phyloP scores from a whole-genome alignment of 139 green algal genomes.

The Monoraphidium neglectum region DNA sequence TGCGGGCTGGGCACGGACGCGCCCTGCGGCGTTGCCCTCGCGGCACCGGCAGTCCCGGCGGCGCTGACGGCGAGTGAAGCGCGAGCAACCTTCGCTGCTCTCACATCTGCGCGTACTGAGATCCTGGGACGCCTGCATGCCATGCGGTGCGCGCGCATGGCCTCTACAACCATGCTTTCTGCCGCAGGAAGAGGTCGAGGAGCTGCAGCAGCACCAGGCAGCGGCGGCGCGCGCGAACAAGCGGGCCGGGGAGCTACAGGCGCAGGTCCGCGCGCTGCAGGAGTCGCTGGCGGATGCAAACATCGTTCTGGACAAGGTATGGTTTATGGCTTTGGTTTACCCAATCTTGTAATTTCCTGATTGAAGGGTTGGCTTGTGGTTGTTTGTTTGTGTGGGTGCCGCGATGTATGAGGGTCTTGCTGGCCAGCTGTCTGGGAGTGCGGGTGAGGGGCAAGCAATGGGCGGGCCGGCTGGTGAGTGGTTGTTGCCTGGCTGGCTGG shows the following conservation, averaged over 20 bases:
- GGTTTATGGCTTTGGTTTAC: too few relatives aligned
- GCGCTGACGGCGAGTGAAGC: not conserved
- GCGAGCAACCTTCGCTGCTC: not conserved
- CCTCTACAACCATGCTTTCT: not conserved
- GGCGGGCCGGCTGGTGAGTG: too few relatives aligned
- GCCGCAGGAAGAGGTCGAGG: constrained; percentile 52
- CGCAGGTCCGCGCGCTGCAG: constrained; percentile 70
- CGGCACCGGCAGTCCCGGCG: not conserved
- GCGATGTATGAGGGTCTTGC: too few relatives aligned
- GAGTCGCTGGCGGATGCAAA: constrained; percentile 76
- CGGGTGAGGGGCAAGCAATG: too few relatives aligned
- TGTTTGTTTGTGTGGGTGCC: too few relatives aligned
- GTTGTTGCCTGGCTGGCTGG: too few relatives aligned
- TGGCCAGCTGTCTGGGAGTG: too few relatives aligned
- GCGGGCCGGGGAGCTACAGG: constrained; percentile 41
- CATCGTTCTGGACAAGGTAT: constrained; percentile 73
- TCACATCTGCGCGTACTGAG: not conserved
- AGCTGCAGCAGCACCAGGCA: constrained; percentile 46
- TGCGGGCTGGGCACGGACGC: too few relatives aligned
- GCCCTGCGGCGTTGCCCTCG: not conserved
- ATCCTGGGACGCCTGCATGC: not conserved
- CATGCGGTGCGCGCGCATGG: not conserved
- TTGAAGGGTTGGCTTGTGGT: too few relatives aligned
- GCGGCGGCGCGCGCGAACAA: constrained; percentile 56
- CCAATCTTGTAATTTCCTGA: too few relatives aligned